These are phyloP conservation scores for Lanmaoa rubissima DNA, from an alignment of 768 basidiomycete genomes.

Conservation along the genomic window DNA sequence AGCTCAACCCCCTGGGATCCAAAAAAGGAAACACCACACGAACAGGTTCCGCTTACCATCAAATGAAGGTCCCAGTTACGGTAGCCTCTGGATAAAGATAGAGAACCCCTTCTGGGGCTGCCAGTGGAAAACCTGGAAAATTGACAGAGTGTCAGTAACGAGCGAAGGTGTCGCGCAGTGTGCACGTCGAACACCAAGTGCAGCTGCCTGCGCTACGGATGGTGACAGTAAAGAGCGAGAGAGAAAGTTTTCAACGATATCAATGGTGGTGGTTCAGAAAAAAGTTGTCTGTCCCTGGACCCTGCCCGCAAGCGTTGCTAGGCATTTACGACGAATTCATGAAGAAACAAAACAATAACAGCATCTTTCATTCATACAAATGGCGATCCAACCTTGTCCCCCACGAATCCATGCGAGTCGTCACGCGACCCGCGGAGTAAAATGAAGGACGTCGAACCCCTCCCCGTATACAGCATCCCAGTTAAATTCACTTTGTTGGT, in stretches of 20 bases:
- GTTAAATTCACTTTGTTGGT: conserved; percentile 65
- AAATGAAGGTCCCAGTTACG: conserved; percentile 17
- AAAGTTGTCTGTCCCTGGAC: not conserved
- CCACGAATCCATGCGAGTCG: conserved; percentile 3
- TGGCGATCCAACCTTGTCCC: conserved; percentile 16
- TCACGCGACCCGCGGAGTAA: conserved; percentile 30
- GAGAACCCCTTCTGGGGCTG: not conserved
- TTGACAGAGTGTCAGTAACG: conserved; percentile 8
- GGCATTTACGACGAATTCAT: conserved; percentile 14
- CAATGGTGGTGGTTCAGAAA: not conserved
- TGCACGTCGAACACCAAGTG: not conserved
- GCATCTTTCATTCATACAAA: conserved; percentile 22
- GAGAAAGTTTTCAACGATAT: not conserved
- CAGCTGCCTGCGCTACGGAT: conserved; percentile 16
- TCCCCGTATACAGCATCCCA: conserved; percentile 65
- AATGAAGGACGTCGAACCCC: conserved; percentile 71
- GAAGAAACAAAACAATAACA: conserved; percentile 21
- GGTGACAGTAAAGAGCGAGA: not conserved
- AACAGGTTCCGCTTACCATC: conserved; percentile 29
- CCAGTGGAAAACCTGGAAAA: not conserved
- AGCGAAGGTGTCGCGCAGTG: not conserved
- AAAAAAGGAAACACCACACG: conserved; percentile 29
- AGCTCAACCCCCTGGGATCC: conserved; percentile 29
- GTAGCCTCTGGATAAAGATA: not conserved
- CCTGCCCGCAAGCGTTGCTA: conserved; percentile 23